Conservation (phyloP, 2,329 filamentous ascomycete species). For the Escovopsis sp. region DNA sequence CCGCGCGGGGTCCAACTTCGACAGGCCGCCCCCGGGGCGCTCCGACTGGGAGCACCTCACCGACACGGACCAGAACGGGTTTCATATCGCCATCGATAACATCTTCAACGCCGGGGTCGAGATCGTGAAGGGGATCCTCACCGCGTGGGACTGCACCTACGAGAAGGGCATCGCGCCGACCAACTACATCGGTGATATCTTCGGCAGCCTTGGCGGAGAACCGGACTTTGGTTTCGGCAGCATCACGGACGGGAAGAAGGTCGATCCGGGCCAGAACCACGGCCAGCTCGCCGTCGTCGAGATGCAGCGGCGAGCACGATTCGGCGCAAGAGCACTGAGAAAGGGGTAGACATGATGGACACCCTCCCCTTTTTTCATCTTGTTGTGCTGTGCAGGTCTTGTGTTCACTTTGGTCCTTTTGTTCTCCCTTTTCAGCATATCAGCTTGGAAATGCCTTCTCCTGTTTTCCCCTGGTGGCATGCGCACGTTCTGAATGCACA, state of each 20-base stretch:
- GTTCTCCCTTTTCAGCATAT: too few relatives aligned
- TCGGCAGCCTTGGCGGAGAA: conserved; percentile 48
- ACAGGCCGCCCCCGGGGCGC: conserved; percentile 46
- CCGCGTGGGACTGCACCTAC: conserved; percentile 45
- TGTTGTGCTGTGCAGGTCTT: too few relatives aligned
- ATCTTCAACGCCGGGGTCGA: conserved; percentile 50
- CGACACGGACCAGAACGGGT: conserved; percentile 45
- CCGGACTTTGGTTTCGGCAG: conserved; percentile 50
- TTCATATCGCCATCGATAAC: conserved; percentile 46
- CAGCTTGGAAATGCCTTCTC: too few relatives aligned
- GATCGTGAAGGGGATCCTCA: conserved; percentile 48
- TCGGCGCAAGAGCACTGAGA: conserved; percentile 10
- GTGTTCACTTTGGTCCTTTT: too few relatives aligned
- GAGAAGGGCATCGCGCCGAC: conserved; percentile 36
- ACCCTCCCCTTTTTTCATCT: too few relatives aligned
- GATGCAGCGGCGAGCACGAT: conserved; percentile 13
- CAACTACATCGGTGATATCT: conserved; percentile 59
- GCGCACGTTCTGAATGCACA: too few relatives aligned
- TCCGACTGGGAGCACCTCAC: conserved; percentile 44
- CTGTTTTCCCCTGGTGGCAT: too few relatives aligned
- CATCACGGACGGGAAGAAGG: conserved; percentile 21
- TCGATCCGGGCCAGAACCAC: conserved; percentile 11
- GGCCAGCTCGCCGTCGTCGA: conserved; percentile 12
- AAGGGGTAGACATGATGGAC: conserved; percentile 7
- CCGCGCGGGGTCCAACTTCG: conserved; percentile 55